Evolutionary conservation across 2,329 filamentous ascomycete genomes (phyloP).

Genomic region (Colletotrichum cuscutae): DNA sequence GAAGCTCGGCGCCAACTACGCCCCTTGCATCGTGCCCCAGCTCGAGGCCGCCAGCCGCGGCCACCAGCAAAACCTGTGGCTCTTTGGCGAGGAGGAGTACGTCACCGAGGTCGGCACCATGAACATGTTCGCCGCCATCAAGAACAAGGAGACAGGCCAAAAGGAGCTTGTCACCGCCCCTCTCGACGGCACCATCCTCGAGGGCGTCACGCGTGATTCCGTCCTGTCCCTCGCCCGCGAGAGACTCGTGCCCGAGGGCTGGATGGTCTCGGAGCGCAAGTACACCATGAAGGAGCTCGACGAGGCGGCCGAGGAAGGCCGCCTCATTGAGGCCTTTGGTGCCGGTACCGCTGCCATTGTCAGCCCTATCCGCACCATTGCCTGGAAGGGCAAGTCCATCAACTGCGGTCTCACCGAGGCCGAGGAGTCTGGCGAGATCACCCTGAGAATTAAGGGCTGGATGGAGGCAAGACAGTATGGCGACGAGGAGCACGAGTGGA

Average conservation of each 20-base stretch:
- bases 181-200: conserved; percentile 94
- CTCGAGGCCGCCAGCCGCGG: conserved; percentile 89
- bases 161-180: conserved; percentile 96
- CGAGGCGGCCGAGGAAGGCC: conserved; percentile 83
- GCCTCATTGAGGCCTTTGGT: conserved; percentile 93
- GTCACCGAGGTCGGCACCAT: conserved; percentile 98
- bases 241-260: conserved; percentile 84
- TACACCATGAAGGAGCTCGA: conserved; percentile 89
- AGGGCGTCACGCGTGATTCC: conserved; percentile 93
- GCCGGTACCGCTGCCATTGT: conserved; percentile 95
- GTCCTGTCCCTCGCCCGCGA: conserved; percentile 88
- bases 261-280: conserved; percentile 89
- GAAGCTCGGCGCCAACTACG: conserved; percentile 99
- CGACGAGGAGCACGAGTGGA: conserved; percentile 93
- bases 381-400: conserved; percentile 85
- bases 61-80: conserved; percentile 98
- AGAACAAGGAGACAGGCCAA: conserved; percentile 86
- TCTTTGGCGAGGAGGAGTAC: conserved; percentile 95
- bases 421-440: conserved; percentile 89
- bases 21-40: conserved; percentile 98
- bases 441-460: conserved; percentile 92
- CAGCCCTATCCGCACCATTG: conserved; percentile 87
- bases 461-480: conserved; percentile 97
- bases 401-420: conserved; percentile 83
- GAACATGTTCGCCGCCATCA: conserved; percentile 94